phyloP scores from a whole-genome alignment of 2,329 filamentous ascomycete genomes.

The Exophiala aquamarina region DNA sequence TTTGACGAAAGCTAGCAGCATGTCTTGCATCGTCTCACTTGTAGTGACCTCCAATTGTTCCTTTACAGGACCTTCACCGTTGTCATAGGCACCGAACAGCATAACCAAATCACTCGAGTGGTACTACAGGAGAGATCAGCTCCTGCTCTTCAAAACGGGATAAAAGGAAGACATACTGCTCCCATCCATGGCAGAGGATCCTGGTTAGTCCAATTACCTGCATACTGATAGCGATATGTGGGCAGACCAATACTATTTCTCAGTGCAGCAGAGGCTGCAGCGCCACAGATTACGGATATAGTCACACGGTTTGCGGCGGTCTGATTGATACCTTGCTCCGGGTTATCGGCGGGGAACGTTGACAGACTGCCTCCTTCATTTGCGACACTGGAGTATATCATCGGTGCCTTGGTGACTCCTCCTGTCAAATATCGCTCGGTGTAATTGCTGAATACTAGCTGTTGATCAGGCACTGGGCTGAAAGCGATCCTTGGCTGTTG shows the following conservation, averaged over 20 bases:
- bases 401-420: conserved; percentile 22
- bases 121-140: no score
- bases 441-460: conserved; percentile 32
- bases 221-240: conserved; percentile 43
- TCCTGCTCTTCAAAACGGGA: no score
- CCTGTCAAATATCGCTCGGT: conserved; percentile 22
- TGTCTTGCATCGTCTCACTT: conserved; percentile 29
- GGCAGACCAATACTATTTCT: conserved; percentile 28
- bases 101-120: conserved; percentile 24
- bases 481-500: conserved; percentile 24
- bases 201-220: conserved; percentile 45
- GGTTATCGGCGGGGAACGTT: conserved; percentile 8
- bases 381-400: conserved; percentile 17
- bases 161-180: no score
- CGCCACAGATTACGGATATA: no score
- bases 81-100: conserved; percentile 26
- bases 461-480: conserved; percentile 29
- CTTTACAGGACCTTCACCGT: conserved; percentile 17
- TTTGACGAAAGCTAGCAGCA: conserved; percentile 29
- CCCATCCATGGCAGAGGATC: conserved; percentile 42
- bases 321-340: neutral
- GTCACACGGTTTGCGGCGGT: no score
- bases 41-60: conserved; percentile 24
- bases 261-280: neutral
- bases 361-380: conserved; percentile 22